Percentiles rank a stretch among this genome's conserved stretches.
These are phyloP conservation scores for Capsella rubella DNA, from an alignment of 441 rosid genomes.

Conservation along the genomic window DNA sequence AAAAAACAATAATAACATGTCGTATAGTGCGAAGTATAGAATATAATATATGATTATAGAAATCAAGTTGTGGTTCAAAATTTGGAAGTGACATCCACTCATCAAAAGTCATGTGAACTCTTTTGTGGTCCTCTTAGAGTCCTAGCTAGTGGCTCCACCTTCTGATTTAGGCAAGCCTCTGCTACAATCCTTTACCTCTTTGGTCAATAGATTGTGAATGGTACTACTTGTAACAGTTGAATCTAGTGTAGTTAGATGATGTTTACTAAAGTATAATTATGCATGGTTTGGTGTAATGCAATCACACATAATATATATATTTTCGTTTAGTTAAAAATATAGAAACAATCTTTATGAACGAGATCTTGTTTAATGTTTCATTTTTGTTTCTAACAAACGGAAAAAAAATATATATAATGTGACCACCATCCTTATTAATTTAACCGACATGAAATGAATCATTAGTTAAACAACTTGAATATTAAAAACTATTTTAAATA, in stretches of 20 bases:
- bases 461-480: constrained; percentile 24
- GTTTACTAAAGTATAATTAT: neutral
- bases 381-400: neutral
- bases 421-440: neutral
- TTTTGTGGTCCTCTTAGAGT: constrained; percentile 36
- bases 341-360: too few species aligned
- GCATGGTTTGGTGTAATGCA: constrained; percentile 17
- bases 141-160: constrained; percentile 22
- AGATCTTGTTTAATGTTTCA: too few species aligned
- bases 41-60: constrained; percentile 1
- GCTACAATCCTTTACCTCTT: constrained; percentile 9
- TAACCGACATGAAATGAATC: constrained; percentile 35
- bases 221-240: constrained; percentile 27
- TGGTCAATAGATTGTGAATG: constrained; percentile 28
- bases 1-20: constrained; percentile 4
- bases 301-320: neutral
- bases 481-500: neutral
- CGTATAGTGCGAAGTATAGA: neutral
- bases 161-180: constrained; percentile 25
- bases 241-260: constrained; percentile 7
- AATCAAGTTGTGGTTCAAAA: constrained; percentile 30
- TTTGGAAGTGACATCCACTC: constrained; percentile 42
- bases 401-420: neutral
- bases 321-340: too few species aligned
- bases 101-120: constrained; percentile 35